A percentile compares a stretch with the other conserved stretches of the same genome.
phyloP scores from a whole-genome alignment of 805 yeast species.

The Candida michaelii region DNA sequence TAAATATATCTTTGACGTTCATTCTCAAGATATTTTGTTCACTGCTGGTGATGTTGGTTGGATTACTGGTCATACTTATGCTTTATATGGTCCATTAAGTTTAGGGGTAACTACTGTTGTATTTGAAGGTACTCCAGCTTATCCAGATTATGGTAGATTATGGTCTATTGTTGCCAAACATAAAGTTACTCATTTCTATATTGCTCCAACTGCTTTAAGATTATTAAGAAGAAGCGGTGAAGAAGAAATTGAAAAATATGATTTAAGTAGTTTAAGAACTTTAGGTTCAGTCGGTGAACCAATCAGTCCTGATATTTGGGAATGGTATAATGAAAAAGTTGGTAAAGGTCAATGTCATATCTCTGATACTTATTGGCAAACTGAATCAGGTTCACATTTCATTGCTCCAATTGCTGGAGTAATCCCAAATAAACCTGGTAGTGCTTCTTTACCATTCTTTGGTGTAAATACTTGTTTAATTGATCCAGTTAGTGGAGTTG shows the following conservation, averaged over 20 bases:
- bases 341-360: conserved; percentile 72
- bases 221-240: conserved; percentile 75
- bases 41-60: conserved; percentile 92
- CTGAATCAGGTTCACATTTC: conserved; percentile 81
- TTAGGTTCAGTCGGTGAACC: conserved; percentile 88
- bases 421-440: conserved; percentile 81
- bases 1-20: conserved; percentile 74
- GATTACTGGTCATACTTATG: conserved; percentile 88
- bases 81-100: conserved; percentile 75
- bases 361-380: conserved; percentile 87
- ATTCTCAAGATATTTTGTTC: conserved; percentile 70
- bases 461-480: conserved; percentile 74
- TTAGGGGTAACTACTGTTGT: conserved; percentile 78
- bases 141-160: conserved; percentile 76
- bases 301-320: conserved; percentile 84
- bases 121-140: conserved; percentile 86
- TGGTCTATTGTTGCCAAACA: conserved; percentile 75
- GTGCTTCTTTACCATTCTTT: conserved; percentile 81
- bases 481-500: conserved; percentile 74
- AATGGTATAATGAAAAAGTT: conserved; percentile 74
- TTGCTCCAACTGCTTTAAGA: conserved; percentile 83
- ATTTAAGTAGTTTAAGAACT: conserved; percentile 62
- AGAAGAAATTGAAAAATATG: conserved; percentile 56
- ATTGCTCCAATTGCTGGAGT: conserved; percentile 74
- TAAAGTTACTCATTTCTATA: conserved; percentile 75